These are phyloP conservation scores for Fusarium sambucinum DNA, from an alignment of 2,329 filamentous ascomycete species.

Conservation along the genomic window DNA sequence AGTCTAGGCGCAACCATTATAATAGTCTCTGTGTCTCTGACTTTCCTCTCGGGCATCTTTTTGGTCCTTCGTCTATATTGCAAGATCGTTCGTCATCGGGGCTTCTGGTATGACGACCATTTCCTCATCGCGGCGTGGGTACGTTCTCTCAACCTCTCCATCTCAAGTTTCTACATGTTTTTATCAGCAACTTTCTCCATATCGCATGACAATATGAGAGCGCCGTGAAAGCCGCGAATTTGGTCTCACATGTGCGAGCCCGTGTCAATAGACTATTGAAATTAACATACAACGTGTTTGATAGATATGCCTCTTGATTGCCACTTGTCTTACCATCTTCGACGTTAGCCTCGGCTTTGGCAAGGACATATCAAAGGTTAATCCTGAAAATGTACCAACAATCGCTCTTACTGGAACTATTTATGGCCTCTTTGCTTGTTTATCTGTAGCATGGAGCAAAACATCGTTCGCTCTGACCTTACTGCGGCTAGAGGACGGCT, in stretches of 20 bases:
- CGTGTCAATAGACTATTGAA: accelerated
- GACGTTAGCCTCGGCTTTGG: constrained; percentile 1
- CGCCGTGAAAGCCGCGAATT: too few relatives aligned
- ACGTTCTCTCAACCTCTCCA: not conserved
- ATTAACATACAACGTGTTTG: accelerated
- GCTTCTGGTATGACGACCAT: constrained; percentile 17
- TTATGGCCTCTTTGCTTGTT: not conserved
- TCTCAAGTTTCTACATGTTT: not conserved
- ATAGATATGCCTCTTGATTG: not conserved
- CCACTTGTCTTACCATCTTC: not conserved
- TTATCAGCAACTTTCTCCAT: not conserved
- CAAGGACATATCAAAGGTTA: not conserved
- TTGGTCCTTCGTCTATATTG: constrained; percentile 6
- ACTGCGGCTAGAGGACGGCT: not conserved
- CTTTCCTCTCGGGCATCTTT: not conserved
- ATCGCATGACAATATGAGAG: not conserved
- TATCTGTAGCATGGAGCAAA: constrained; percentile 7
- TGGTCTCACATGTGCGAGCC: accelerated
- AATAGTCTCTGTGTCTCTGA: not conserved
- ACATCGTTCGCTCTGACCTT: constrained; percentile 7
- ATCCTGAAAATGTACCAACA: not conserved
- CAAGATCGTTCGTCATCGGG: not conserved
- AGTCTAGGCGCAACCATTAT: not conserved
- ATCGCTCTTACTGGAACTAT: not conserved
- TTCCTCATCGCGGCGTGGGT: constrained; percentile 12